These are phyloP conservation scores for Mycocentrospora acerina DNA, from an alignment of 2,329 filamentous ascomycete genomes.

Conservation along the genomic window DNA sequence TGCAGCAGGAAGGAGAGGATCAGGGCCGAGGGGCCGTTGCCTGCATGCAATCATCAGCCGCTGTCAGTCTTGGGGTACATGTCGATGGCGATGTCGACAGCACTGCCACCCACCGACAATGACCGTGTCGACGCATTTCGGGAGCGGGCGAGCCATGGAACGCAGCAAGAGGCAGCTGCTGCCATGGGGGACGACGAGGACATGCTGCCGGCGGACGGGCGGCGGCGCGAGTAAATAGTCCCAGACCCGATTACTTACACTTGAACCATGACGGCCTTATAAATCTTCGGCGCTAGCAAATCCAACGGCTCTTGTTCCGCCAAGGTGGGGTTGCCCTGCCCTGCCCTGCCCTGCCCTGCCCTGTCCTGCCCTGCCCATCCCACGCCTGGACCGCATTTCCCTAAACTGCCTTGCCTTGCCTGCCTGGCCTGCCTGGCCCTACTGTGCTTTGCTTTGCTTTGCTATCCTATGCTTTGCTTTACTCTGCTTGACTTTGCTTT, in stretches of 20 bases:
- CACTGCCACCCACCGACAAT: slow-evolving; percentile 40
- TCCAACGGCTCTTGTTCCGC: slow-evolving; percentile 19
- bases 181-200: slow-evolving; percentile 31
- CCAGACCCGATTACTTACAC: slow-evolving; percentile 22
- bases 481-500: no score
- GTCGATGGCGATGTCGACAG: no score
- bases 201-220: slow-evolving; percentile 14
- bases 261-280: slow-evolving; percentile 30
- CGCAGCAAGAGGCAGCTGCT: slow-evolving; percentile 23
- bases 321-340: slow-evolving; percentile 15
- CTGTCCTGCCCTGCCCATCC: no score
- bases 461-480: no score
- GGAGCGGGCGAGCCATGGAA: slow-evolving; percentile 42
- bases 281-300: slow-evolving; percentile 29
- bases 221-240: slow-evolving; percentile 24
- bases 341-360: no score
- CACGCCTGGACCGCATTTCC: no score
- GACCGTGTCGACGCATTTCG: slow-evolving; percentile 44
- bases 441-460: no score
- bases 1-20: slow-evolving; percentile 65
- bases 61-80: no score
- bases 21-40: slow-evolving; percentile 63
- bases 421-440: no score
- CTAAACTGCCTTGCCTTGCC: no score
- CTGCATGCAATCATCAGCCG: slow-evolving; percentile 44